Evolutionary conservation across 2,329 filamentous ascomycete genomes (phyloP), one percentile per base, ranked within the genome.

Genomic region (Parafenestella ontariensis): DNA sequence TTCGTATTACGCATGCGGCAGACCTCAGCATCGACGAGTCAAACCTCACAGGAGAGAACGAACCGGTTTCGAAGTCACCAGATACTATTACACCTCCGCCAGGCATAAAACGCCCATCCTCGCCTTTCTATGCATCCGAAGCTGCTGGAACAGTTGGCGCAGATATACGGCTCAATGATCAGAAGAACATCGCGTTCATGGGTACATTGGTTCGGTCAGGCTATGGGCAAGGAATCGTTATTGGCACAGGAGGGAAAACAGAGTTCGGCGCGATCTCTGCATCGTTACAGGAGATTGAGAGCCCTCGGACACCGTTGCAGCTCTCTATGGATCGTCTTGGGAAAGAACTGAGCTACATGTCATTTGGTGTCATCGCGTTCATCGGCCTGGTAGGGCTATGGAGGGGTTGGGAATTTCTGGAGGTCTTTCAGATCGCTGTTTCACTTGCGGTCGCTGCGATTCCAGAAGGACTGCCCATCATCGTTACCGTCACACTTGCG

Each of bases 351-450:
- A 98, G 93, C 79, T 96, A 97, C 76, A 91, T 96, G 71, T 99
- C 95, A 0, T 98, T 99, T 72, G 89, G 87, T 15, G 91, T 99
- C 31, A 99, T 99, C 71, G 93, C 85, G 2, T 82, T 99, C 48
- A 99, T 99, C 68, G 94, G 96, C 36, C 68, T 99, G 2, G 87
- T 98, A 44, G 96, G 95, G 3, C 87, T 96, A 71, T 82, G 96
- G 58, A 91, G 97, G 72, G 95, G 95, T 18, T 94, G 96, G 77
- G 86, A 89, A 49, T 80, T 96, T 46, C 82, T 99, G 34, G 94
- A 99, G 61, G 96, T 99, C 70, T 99, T 99, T 69, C 96, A 95
- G 26, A 97, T 98, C 64, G 96, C 93, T 15, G 95, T 99, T 40
- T 98, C 95, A 9, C 85, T 99, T 34, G 95, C 95, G 23, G 95